Evolutionary conservation across 1,139 yeast species (phyloP), one percentile per base, ranked within the genome.

Genomic region (Pichia sp.): DNA sequence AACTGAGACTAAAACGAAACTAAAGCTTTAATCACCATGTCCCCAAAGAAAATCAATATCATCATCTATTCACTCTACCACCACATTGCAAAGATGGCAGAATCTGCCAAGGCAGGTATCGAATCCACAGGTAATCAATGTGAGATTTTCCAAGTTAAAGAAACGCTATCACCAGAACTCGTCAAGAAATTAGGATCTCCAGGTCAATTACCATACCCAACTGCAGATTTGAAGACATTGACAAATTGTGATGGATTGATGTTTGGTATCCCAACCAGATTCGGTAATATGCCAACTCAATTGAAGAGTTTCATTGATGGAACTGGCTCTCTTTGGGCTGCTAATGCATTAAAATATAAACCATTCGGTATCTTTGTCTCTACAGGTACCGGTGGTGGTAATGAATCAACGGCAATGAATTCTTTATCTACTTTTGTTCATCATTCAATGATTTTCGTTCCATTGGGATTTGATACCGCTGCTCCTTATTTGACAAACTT

Each of bases 341-440:
- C 58, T 35, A 91, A 93, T 56, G 75, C 76, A 37, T 65, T 83
- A 41, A 62, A 69, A 50, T 88, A 88, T 52, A 83, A 83, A 62
- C 71, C 71, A 47, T 85, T 81, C 28, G 88, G 88, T 50, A 56
- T 77, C 37, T 83, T 84, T 52, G 78, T 77, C 38, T 69, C 83
- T 33, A 83, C 94, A 27, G 88, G 88, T 52, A 71, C 86, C 37
- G 88, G 88, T 53, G 93, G 93, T 58, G 87, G 87, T 44, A 86
- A 81, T 62, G 94, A 84, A 63, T 62, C 67, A 38, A 81, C 94
- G 29, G 69, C 69, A 32, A 62, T 72, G 46, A 80, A 74, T 64
- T 59, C 83, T 27, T 53, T 84, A 51, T 77, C 88, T 15, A 71
- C 74, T 22, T 68, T 80, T 53, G 69, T 72, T 41, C 94, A 83